Conservation (phyloP, 352 stramenopile genomes). For the Pythium phragmitis region DNA sequence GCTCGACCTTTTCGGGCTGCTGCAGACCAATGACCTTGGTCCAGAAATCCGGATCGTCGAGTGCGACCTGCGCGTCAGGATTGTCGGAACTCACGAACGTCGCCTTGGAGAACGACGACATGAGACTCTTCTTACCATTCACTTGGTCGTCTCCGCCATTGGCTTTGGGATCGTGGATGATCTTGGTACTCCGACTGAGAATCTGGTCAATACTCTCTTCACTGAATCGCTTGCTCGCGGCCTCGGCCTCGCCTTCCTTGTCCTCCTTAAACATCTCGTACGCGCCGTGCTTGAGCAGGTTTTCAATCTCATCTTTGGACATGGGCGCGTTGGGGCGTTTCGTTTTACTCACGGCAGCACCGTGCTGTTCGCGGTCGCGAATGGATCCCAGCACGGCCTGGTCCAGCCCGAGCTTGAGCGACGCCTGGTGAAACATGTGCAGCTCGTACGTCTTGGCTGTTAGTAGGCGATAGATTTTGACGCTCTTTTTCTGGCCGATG, state of each 20-base stretch:
- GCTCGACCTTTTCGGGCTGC: slow-evolving; percentile 60
- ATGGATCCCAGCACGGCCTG: slow-evolving; percentile 90
- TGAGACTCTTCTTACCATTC: slow-evolving; percentile 68
- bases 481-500: slow-evolving; percentile 92
- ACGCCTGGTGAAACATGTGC: slow-evolving; percentile 93
- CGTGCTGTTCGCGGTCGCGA: slow-evolving; percentile 67
- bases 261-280: slow-evolving; percentile 95
- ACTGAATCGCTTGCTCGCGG: slow-evolving; percentile 94
- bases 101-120: slow-evolving; percentile 92
- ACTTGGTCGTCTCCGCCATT: slow-evolving; percentile 34
- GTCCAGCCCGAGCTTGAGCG: slow-evolving; percentile 91
- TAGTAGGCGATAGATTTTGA: slow-evolving; percentile 93
- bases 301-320: slow-evolving; percentile 91
- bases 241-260: slow-evolving; percentile 88
- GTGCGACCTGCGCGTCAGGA: slow-evolving; percentile 83
- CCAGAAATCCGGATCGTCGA: slow-evolving; percentile 95
- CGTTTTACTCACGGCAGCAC: slow-evolving; percentile 25
- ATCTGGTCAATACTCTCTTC: slow-evolving; percentile 99
- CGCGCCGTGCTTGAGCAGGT: slow-evolving; percentile 90
- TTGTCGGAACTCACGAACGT: slow-evolving; percentile 90
- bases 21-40: slow-evolving; percentile 92
- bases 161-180: slow-evolving; percentile 82
- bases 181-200: slow-evolving; percentile 88
- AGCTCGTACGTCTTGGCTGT: slow-evolving; percentile 92
- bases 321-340: slow-evolving; percentile 50